phyloP scores from a whole-genome alignment of 768 basidiomycete species.

The Naganishia kalamii region DNA sequence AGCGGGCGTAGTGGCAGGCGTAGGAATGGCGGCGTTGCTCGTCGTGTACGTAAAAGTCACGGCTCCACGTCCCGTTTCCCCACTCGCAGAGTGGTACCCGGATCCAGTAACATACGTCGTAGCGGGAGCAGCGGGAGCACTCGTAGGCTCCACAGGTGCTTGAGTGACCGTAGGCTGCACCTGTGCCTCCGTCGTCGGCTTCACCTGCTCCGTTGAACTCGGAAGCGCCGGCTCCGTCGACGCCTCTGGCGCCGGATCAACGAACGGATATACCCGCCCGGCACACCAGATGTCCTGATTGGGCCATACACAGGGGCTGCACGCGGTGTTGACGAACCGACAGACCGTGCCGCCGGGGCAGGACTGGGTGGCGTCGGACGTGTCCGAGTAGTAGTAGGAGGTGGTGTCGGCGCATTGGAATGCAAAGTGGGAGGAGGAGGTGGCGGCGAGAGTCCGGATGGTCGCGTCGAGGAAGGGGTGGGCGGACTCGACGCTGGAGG shows the following conservation, averaged over 20 bases:
- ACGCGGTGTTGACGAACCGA: conserved; percentile 5
- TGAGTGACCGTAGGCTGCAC: neutral
- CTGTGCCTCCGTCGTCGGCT: too few relatives aligned
- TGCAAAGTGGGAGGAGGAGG: neutral
- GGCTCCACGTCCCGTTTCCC: conserved; percentile 13
- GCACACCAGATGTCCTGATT: conserved; percentile 9
- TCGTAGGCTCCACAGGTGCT: neutral
- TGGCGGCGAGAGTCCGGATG: neutral
- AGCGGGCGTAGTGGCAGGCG: neutral
- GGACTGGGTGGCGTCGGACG: neutral
- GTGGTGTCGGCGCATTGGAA: conserved; percentile 2
- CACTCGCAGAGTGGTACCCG: conserved; percentile 6
- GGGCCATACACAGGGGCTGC: conserved; percentile 15
- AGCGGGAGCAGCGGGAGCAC: neutral
- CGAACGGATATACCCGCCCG: neutral
- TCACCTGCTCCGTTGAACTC: too few relatives aligned
- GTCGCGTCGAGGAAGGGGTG: neutral
- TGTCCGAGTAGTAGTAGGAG: neutral
- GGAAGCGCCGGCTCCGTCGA: neutral
- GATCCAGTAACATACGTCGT: neutral
- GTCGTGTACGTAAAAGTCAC: conserved; percentile 19
- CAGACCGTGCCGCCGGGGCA: conserved; percentile 12
- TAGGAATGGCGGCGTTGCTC: neutral
- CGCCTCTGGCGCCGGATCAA: neutral
- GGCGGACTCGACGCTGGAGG: neutral